Base-by-base conservation (phyloP, 495 filamentous ascomycete species). In the Penicillium crystallinum region DNA sequence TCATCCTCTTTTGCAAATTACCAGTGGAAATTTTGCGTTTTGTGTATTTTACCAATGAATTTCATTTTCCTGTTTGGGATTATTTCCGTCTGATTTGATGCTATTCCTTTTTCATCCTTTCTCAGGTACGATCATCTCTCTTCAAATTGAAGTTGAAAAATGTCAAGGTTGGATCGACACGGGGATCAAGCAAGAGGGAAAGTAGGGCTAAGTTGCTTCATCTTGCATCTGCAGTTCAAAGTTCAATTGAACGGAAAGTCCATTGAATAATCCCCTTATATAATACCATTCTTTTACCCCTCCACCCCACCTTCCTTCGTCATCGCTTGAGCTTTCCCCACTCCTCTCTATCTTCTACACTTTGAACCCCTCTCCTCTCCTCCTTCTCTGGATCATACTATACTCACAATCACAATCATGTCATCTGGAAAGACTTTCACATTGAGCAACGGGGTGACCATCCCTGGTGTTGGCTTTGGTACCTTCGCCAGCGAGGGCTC, bases 391-490 rank as follows among this genome's bases (percentile, higher is more conserved):
- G 44, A 46, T 49, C 42, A 39, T 33, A 49, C 25, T 21, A 22
- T 38, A 55, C 42, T 29, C 35, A 25, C 49, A 54, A 60, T 53
- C 59, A 42, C 47, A 50, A 55, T 18, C 52, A 76, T 76, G 73
- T 76, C 73, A 42, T 61, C 57, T 58, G 70, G 72, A 65, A 78
- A 81, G 66, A 82, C 82, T 43, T 87, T 81, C 72, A 86, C 77
- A 56, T 84, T 92, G 61, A 89, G 83, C 75, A 89, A 88, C 46
- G 87, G 88, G 42, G 80, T 76, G 62, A 79, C 78, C 59, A 91
- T 95, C 64, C 90, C 90, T 47, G 86, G 80, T 46, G 75, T 92
- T 52, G 89, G 89, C 33, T 84, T 93, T 34, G 89, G 90, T 15
- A 93, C 89, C 17, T 95, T 88, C 81, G 78, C 80, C 48, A 79